Percentiles rank a stretch among this genome's conserved stretches.
Evolutionary conservation across 176 grass and related monocot genomes (phyloP).

Genomic region (maize (Zea mays)): DNA sequence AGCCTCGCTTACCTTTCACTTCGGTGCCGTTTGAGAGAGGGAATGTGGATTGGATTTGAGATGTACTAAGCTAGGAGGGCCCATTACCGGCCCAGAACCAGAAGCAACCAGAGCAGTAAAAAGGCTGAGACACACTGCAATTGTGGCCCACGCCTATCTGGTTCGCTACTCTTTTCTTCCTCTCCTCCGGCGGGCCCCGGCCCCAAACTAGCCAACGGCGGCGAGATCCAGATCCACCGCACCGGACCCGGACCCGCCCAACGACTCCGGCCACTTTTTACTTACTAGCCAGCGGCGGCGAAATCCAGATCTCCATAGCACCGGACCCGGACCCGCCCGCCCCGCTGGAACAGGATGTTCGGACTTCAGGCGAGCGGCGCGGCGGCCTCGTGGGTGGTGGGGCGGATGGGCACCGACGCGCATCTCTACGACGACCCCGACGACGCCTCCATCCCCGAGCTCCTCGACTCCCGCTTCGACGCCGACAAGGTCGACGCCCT

Average conservation of each 20-base stretch:
- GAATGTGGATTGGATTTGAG: too few species aligned
- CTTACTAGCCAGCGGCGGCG: neutral
- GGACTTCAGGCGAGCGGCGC: conserved; percentile 59
- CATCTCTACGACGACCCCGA: conserved; percentile 98
- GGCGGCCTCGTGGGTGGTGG: conserved; percentile 74
- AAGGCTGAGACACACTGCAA: neutral
- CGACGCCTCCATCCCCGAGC: conserved; percentile 72
- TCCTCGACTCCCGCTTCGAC: conserved; percentile 89
- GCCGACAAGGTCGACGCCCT: conserved; percentile 84
- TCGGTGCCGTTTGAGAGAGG: neutral
- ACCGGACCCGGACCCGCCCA: too few species aligned
- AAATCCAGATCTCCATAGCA: neutral
- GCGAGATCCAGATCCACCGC: neutral
- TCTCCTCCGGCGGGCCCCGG: neutral
- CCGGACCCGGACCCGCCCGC: neutral
- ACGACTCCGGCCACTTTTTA: too few species aligned
- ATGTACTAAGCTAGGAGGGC: too few species aligned
- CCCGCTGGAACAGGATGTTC: conserved; percentile 50
- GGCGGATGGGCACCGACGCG: conserved; percentile 88
- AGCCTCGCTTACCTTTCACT: too few species aligned
- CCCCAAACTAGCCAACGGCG: neutral
- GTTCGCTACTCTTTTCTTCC: neutral
- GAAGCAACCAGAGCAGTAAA: neutral
- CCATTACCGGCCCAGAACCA: neutral
- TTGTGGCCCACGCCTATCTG: neutral